Conservation (phyloP, 1,284 basidiomycete genomes). For the Ganoderma resinaceum region DNA sequence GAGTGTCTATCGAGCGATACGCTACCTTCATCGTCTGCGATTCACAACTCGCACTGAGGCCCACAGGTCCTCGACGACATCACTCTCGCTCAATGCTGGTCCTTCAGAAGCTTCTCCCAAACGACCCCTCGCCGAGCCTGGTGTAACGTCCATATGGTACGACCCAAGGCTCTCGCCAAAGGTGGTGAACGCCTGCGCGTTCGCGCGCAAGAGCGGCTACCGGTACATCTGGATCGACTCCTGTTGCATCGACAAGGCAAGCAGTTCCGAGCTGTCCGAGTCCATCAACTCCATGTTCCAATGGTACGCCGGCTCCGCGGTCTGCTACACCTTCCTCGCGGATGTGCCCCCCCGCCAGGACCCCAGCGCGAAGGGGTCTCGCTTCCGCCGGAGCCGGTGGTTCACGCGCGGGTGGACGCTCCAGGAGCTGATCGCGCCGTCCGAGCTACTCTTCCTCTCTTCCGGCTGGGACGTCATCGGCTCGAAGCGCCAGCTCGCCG, state of each 20-base stretch:
- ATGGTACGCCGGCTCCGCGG: not conserved
- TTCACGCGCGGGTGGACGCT: slow-evolving; percentile 9
- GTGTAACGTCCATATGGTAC: not conserved
- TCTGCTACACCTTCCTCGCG: slow-evolving; percentile 1
- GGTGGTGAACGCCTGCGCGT: not conserved
- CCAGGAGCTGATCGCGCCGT: slow-evolving; percentile 6
- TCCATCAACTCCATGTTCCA: slow-evolving; percentile 8
- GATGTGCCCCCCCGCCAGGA: not conserved
- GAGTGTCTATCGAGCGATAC: no score
- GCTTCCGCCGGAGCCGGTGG: slow-evolving; percentile 4
- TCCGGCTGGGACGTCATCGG: not conserved
- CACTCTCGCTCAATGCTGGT: no score
- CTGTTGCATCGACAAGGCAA: slow-evolving; percentile 7
- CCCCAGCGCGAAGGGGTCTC: not conserved
- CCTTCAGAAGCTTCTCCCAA: no score
- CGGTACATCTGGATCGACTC: not conserved
- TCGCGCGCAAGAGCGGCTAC: slow-evolving; percentile 1
- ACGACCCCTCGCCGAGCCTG: not conserved
- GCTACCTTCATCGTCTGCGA: no score
- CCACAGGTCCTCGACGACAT: no score
- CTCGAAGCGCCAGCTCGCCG: not conserved
- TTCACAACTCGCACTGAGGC: no score
- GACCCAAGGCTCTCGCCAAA: not conserved
- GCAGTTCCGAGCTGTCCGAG: slow-evolving; percentile 6
- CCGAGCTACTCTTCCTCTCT: not conserved